phyloP scores from a whole-genome alignment of 306 rosid genomes.

The Ormosia emarginata region DNA sequence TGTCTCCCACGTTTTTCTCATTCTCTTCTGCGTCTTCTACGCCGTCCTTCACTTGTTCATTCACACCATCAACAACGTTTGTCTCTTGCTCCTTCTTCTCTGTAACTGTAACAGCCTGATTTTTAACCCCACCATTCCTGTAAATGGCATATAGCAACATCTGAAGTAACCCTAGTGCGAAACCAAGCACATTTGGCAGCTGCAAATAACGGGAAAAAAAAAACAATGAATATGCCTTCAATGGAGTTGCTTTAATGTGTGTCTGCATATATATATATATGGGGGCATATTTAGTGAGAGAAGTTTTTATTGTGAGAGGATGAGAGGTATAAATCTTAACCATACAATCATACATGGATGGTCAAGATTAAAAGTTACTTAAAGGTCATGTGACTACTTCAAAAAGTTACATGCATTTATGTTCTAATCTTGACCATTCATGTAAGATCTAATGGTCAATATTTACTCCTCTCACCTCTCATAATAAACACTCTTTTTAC shows the following conservation, averaged over 20 bases:
- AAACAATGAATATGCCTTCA: background rate
- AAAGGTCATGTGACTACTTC: too few species aligned
- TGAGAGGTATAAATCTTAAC: too few species aligned
- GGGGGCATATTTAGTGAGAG: too few species aligned
- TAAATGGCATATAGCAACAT: conserved; percentile 63
- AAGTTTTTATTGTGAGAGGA: too few species aligned
- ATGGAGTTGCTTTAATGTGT: background rate
- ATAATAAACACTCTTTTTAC: too few species aligned
- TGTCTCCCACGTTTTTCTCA: background rate
- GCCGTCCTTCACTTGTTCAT: background rate
- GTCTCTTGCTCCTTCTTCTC: background rate
- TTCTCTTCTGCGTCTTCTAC: background rate
- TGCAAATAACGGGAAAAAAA: background rate
- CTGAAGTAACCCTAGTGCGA: conserved; percentile 57
- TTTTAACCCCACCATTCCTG: conserved; percentile 15
- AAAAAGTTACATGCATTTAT: too few species aligned
- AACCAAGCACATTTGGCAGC: conserved; percentile 78
- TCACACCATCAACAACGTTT: background rate
- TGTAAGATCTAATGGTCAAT: too few species aligned
- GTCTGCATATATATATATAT: too few species aligned
- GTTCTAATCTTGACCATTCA: too few species aligned
- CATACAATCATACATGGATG: too few species aligned
- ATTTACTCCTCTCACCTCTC: too few species aligned
- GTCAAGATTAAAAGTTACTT: too few species aligned
- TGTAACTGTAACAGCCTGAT: background rate